Evolutionary conservation across 1,139 yeast genomes (phyloP).

Genomic region (Kodamaea ohmeri): DNA sequence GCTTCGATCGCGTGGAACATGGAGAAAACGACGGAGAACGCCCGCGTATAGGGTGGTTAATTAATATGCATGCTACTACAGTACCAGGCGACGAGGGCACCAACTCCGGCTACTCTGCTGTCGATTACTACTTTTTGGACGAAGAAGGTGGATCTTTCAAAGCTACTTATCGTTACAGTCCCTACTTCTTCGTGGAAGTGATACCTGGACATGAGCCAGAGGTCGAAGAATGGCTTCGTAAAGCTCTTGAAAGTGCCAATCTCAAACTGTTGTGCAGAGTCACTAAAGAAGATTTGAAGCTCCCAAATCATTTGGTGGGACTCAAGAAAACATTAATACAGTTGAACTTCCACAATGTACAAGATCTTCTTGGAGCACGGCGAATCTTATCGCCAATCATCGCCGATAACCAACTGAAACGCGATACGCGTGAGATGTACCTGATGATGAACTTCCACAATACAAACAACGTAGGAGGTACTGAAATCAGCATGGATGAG

Average conservation of each 20-base stretch:
- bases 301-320: constrained; percentile 88
- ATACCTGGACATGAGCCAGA: constrained; percentile 68
- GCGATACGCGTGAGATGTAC: constrained; percentile 70
- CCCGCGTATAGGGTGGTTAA: constrained; percentile 83
- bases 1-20: constrained; percentile 73
- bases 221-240: constrained; percentile 80
- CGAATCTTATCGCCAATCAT: constrained; percentile 67
- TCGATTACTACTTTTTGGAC: constrained; percentile 92
- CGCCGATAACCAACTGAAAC: constrained; percentile 60
- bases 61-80: constrained; percentile 78
- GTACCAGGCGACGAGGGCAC: constrained; percentile 51
- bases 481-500: constrained; percentile 16
- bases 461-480: constrained; percentile 21
- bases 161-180: constrained; percentile 78
- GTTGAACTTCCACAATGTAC: constrained; percentile 70
- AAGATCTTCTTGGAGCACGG: constrained; percentile 75
- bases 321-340: constrained; percentile 61
- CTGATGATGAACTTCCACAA: constrained; percentile 49
- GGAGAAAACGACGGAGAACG: constrained; percentile 49
- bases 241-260: constrained; percentile 55
- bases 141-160: constrained; percentile 97
- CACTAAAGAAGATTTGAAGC: constrained; percentile 70
- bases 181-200: constrained; percentile 80
- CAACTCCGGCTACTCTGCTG: constrained; percentile 73
- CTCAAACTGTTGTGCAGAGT: constrained; percentile 57